Evolutionary conservation across 768 basidiomycete genomes (phyloP).

Genomic region (Naganishia kalamii): DNA sequence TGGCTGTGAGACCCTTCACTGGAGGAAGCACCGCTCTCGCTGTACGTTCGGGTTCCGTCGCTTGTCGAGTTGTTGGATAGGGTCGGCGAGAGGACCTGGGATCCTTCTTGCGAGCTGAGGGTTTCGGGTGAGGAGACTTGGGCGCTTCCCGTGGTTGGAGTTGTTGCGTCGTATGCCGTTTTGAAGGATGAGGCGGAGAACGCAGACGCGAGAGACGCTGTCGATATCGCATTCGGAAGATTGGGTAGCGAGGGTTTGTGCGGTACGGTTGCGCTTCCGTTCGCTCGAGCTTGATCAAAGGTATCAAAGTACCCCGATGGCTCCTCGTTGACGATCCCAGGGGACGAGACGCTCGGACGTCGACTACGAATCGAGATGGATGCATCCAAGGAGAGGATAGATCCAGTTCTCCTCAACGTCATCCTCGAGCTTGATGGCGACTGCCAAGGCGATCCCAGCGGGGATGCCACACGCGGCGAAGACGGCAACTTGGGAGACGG

Average conservation of each 20-base stretch:
- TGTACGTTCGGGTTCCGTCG: conserved; percentile 7
- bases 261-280: neutral
- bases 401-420: neutral
- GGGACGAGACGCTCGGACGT: neutral
- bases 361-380: neutral
- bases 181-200: neutral
- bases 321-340: neutral
- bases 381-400: neutral
- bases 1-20: conserved; percentile 7
- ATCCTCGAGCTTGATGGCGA: conserved; percentile 4
- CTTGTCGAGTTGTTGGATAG: conserved; percentile 3
- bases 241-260: neutral
- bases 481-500: neutral
- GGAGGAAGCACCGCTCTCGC: neutral
- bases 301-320: neutral
- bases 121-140: too few relatives aligned
- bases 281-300: neutral
- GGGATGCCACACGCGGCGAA: neutral
- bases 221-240: neutral
- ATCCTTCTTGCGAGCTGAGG: neutral
- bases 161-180: neutral
- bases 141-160: neutral
- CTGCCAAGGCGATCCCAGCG: conserved; percentile 4
- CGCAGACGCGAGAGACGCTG: neutral
- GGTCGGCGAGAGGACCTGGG: neutral